These are phyloP conservation scores for Rubroboletus satanas DNA, from an alignment of 768 basidiomycete species.

Conservation along the genomic window DNA sequence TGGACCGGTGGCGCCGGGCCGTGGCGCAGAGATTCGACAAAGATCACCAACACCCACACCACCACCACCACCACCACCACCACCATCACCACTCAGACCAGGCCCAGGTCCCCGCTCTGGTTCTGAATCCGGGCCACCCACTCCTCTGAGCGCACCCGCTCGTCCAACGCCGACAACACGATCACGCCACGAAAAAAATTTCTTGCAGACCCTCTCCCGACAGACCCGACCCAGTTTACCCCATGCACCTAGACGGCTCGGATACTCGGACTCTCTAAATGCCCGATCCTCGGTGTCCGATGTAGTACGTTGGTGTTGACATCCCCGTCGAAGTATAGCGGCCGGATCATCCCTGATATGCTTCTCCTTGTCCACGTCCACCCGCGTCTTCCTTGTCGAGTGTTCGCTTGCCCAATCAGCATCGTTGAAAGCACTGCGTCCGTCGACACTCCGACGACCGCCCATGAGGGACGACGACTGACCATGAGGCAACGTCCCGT, in stretches of 20 bases:
- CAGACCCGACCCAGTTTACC: background rate
- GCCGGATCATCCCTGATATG: conserved; percentile 14
- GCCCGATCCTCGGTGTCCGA: background rate
- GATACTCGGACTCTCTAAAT: background rate
- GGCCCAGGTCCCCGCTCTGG: background rate
- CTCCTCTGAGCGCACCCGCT: background rate
- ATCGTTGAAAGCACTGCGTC: background rate
- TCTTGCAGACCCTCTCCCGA: conserved; percentile 5
- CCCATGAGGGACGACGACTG: background rate
- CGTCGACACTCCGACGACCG: no score
- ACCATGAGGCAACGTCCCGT: background rate
- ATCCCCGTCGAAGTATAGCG: conserved; percentile 1
- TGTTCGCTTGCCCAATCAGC: background rate
- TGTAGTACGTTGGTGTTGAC: background rate
- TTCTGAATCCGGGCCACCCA: background rate
- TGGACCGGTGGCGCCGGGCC: conserved; percentile 14
- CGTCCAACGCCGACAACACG: background rate
- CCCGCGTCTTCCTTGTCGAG: background rate
- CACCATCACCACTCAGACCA: background rate
- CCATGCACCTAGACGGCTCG: background rate
- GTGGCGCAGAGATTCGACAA: conserved; percentile 7
- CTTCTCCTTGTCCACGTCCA: background rate
- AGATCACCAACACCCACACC: background rate
- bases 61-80: background rate
- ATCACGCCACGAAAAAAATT: conserved; percentile 11